Base-by-base conservation (phyloP, 345 rosid species). In the Ailanthus altissimus region DNA sequence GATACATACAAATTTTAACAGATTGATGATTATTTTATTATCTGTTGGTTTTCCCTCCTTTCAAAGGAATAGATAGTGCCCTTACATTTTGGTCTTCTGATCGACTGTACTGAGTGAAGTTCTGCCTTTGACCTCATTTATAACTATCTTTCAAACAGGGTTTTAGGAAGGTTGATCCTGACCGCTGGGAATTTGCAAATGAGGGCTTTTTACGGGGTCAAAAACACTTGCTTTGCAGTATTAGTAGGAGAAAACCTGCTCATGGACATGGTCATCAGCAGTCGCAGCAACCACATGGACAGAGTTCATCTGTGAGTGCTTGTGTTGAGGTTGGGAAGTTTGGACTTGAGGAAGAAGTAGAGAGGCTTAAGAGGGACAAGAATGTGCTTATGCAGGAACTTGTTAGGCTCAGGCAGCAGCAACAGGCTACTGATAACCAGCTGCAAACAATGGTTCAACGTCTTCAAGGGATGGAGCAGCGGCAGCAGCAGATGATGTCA, bases 251-350 rank as follows among this genome's bases (percentile, higher is more conserved):
- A 79, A 96, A 93, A 85, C 92, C 99, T 71, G 94, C 87, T 15
- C 93, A 89, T 64, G 97, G 90, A 25, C 91, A 89, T 50, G 84
- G 78, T 67, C 88, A 86, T 78, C 94, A 83, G 53, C 97, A 86
- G 85, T 69, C 88, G 14, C 93, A 86, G 64, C 97, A 85, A 79
- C 71, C 91, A 4, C 88, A 84, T 78, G 93, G 85, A 40, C 97
- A 92, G 75, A 87, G 83, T 75, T 83, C 97, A 70, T 88, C 99
- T 46, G 89, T 89, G n/a, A 86, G 90, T 47, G 89, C 97, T 43
- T 96, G 99, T 79, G 98, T 93, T 54, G 99, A 96, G 90, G 98
- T 96, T 79, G 99, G 98, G 73, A 93, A 96, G 75, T 96, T 96
- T 82, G 99, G 98, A 82, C 91, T 96, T 26, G 97, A 90, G 85